These are phyloP conservation scores for Ophiobolus disseminans DNA, from an alignment of 2,329 filamentous ascomycete species.

Conservation along the genomic window DNA sequence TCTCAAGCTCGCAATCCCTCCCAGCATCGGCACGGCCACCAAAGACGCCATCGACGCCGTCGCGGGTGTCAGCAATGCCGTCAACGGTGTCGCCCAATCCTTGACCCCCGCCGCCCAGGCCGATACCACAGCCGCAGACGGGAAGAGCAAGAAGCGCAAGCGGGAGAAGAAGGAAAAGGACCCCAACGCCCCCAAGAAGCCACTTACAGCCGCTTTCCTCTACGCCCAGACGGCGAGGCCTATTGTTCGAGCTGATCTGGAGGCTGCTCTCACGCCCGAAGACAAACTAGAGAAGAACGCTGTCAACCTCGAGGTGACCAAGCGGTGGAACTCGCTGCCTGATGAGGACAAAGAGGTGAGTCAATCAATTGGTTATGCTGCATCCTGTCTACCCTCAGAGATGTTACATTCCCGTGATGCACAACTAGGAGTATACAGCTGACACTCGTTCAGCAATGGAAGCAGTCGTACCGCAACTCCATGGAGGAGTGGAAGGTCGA, in stretches of 20 bases:
- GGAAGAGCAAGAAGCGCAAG: conserved; percentile 70
- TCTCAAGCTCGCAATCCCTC: conserved; percentile 53
- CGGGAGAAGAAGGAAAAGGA: conserved; percentile 79
- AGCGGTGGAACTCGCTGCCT: conserved; percentile 81
- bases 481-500: conserved; percentile 64
- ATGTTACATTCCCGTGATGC: not conserved
- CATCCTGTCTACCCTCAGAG: no score
- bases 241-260: conserved; percentile 75
- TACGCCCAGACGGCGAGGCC: conserved; percentile 89
- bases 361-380: no score
- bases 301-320: conserved; percentile 85
- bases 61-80: conserved; percentile 30
- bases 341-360: conserved; percentile 73
- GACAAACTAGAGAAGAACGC: conserved; percentile 80
- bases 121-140: conserved; percentile 19
- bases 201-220: conserved; percentile 92
- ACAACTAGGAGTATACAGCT: not conserved
- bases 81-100: conserved; percentile 29
- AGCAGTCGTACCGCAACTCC: conserved; percentile 59
- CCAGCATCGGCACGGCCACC: conserved; percentile 47
- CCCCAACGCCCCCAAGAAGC: conserved; percentile 93
- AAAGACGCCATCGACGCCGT: conserved; percentile 40
- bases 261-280: conserved; percentile 61
- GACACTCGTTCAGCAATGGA: conserved; percentile 38
- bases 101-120: conserved; percentile 19